Evolutionary conservation across 306 rosid species (phyloP).

Genomic region (Abrus pulchellus): DNA sequence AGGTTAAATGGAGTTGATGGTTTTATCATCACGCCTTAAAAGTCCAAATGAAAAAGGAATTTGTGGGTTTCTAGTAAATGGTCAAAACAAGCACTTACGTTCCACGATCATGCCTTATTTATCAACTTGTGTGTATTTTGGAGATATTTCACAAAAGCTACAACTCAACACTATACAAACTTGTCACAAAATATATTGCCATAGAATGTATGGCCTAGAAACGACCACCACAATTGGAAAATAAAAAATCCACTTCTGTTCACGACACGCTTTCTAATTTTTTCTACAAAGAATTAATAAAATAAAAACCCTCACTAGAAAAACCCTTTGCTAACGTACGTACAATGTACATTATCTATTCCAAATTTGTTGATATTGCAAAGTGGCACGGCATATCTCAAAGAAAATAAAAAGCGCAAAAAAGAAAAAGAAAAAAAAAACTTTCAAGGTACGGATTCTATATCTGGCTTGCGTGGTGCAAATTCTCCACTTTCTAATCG

Average conservation of each 20-base stretch:
- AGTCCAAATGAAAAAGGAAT: conserved; percentile 46
- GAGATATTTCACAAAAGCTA: conserved; percentile 33
- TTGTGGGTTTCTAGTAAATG: conserved; percentile 68
- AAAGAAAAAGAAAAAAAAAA: not conserved
- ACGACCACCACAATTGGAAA: conserved; percentile 39
- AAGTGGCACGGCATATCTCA: not conserved
- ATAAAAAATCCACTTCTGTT: not conserved
- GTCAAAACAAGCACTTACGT: conserved; percentile 61
- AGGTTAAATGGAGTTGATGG: conserved; percentile 32
- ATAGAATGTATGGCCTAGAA: conserved; percentile 62
- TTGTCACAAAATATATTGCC: conserved; percentile 12
- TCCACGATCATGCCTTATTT: conserved; percentile 38
- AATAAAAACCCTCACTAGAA: not conserved
- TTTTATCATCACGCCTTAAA: conserved; percentile 38
- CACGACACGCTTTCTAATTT: not conserved
- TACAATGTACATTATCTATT: too few relatives aligned
- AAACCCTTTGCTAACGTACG: not conserved
- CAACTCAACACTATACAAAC: conserved; percentile 51
- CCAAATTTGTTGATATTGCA: not conserved
- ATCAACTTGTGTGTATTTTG: conserved; percentile 46
- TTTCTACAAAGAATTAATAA: not conserved
- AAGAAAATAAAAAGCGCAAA: not conserved
- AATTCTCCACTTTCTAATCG: not conserved
- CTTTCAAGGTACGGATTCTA: not conserved
- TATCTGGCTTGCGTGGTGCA: conserved; percentile 24